phyloP scores from a whole-genome alignment of 2,329 filamentous ascomycete species.

The Septoria petroselini region DNA sequence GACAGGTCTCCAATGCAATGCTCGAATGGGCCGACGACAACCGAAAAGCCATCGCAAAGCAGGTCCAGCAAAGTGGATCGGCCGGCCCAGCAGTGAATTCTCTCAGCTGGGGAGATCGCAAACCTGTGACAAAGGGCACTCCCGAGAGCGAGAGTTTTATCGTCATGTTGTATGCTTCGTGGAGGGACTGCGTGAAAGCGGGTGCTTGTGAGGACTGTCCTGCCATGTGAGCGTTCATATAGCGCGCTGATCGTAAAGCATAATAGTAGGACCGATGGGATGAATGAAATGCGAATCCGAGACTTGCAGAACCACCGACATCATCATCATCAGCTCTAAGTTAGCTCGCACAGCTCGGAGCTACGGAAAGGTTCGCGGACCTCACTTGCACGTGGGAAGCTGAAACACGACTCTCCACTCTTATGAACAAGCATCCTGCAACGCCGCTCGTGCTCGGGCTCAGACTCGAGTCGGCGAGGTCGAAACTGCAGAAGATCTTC shows the following conservation, averaged over 20 bases:
- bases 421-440: background rate
- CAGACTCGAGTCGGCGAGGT: too few species aligned
- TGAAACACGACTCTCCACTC: background rate
- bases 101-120: slow-evolving; percentile 28
- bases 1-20: slow-evolving; percentile 16
- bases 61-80: slow-evolving; percentile 41
- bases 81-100: slow-evolving; percentile 46
- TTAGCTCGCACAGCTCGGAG: too few species aligned
- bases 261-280: slow-evolving; percentile 1
- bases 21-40: slow-evolving; percentile 46
- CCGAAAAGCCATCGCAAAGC: slow-evolving; percentile 37
- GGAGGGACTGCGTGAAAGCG: slow-evolving; percentile 40
- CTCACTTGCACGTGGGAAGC: background rate
- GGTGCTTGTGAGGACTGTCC: slow-evolving; percentile 21
- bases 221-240: background rate
- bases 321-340: too few species aligned
- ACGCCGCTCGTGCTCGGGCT: background rate
- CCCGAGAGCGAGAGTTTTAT: slow-evolving; percentile 48
- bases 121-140: slow-evolving; percentile 29
- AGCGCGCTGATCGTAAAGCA: background rate
- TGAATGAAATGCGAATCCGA: slow-evolving; percentile 11
- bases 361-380: background rate
- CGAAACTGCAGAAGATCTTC: background rate
- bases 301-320: background rate
- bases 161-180: slow-evolving; percentile 45